Percentiles rank a stretch among this genome's conserved stretches.
Evolutionary conservation across 2,329 filamentous ascomycete species (phyloP).

Genomic region (Myrmaecium sp.): DNA sequence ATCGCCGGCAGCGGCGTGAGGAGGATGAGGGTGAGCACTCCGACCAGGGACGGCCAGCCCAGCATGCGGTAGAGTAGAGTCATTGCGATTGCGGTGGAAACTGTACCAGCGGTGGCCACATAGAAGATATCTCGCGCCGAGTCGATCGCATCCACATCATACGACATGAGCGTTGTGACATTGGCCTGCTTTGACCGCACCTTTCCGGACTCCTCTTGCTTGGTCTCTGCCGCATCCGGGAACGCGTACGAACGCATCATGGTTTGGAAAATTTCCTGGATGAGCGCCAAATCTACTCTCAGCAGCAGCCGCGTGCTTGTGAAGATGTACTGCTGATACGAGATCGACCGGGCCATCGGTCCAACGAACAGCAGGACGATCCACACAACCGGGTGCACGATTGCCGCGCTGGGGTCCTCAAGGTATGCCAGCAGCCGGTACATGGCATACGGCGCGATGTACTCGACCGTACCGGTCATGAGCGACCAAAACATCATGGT

Average conservation of each 20-base stretch:
- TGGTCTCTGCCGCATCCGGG: not conserved
- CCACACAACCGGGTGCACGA: too few species aligned
- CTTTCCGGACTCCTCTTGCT: not conserved
- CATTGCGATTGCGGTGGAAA: slow-evolving; percentile 31
- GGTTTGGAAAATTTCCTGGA: slow-evolving; percentile 1
- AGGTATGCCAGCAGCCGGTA: too few species aligned
- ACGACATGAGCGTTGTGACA: slow-evolving; percentile 41
- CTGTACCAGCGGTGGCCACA: slow-evolving; percentile 28
- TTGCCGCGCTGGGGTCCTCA: too few species aligned
- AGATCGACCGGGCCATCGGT: too few species aligned
- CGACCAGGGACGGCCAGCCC: slow-evolving; percentile 38
- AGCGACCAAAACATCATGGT: too few species aligned
- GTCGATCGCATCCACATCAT: slow-evolving; percentile 39
- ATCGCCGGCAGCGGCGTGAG: slow-evolving; percentile 34
- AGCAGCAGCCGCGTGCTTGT: too few species aligned
- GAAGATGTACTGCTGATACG: too few species aligned
- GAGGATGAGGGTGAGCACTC: slow-evolving; percentile 30
- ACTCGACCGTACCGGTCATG: too few species aligned
- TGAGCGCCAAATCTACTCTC: slow-evolving; percentile 5
- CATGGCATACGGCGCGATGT: too few species aligned
- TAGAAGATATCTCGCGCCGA: slow-evolving; percentile 35
- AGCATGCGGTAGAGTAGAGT: slow-evolving; percentile 38
- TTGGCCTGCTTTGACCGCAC: slow-evolving; percentile 17
- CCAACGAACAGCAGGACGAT: too few species aligned
- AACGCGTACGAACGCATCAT: not conserved